A percentile compares a stretch with the other conserved stretches of the same genome.
Evolutionary conservation across 2,329 filamentous ascomycete species (phyloP).

Genomic region (Dichotomopilus funicola): DNA sequence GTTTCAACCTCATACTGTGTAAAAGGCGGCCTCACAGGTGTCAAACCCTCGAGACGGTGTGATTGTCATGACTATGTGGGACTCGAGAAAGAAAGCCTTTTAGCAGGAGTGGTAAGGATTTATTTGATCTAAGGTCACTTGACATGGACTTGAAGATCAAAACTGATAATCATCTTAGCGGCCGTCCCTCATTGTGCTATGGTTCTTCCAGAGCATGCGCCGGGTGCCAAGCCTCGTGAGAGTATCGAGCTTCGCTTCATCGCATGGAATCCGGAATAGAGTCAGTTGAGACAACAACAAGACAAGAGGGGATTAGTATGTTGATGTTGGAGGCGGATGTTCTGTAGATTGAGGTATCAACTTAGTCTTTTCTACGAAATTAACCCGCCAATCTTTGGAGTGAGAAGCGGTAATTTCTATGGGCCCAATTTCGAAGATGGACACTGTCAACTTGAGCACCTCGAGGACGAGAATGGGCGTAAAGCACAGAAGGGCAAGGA

Average conservation of each 20-base stretch:
- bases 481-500: no score
- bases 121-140: no score
- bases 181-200: neutral
- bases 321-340: neutral
- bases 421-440: neutral
- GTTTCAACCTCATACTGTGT: neutral
- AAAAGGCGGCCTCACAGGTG: neutral
- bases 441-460: no score
- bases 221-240: neutral
- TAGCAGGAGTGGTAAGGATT: neutral
- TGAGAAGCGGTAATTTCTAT: neutral
- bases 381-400: neutral
- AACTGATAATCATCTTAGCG: neutral
- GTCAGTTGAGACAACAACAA: neutral
- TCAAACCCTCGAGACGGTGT: neutral
- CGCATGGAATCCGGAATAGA: neutral
- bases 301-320: neutral
- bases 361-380: neutral
- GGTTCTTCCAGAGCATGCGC: neutral
- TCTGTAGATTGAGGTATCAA: neutral
- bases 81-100: neutral
- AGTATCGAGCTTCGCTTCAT: neutral
- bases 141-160: neutral
- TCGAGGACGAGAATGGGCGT: no score
- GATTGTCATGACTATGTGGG: neutral